Percentiles rank a stretch among this genome's conserved stretches.
Conservation (phyloP, 2,329 filamentous ascomycete genomes). For the Calonectria crousiana region DNA sequence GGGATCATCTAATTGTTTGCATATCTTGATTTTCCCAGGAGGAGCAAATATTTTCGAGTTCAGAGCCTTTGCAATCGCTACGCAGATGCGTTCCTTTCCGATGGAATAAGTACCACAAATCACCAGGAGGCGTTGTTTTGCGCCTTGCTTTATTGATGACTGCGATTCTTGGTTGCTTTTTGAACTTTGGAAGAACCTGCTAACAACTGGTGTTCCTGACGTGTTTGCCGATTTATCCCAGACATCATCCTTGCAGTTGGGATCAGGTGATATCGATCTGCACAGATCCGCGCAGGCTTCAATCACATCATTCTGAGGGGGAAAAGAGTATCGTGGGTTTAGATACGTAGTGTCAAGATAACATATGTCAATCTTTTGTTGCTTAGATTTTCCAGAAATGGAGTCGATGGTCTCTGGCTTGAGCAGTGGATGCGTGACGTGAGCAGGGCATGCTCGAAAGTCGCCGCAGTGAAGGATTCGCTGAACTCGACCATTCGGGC, state of each 20-base stretch:
- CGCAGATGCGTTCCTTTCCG: constrained; percentile 95
- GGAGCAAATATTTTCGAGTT: constrained; percentile 91
- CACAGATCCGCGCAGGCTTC: constrained; percentile 89
- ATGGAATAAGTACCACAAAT: constrained; percentile 98
- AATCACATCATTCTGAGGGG: constrained; percentile 89
- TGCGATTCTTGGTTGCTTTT: constrained; percentile 47
- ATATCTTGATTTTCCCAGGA: constrained; percentile 85
- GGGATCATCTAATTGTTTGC: constrained; percentile 85
- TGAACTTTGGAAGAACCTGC: constrained; percentile 63
- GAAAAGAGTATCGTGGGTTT: constrained; percentile 95
- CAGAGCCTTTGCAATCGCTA: constrained; percentile 89
- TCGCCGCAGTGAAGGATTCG: constrained; percentile 95
- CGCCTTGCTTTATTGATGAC: constrained; percentile 41
- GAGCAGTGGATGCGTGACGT: constrained; percentile 85
- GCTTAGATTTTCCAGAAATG: constrained; percentile 76
- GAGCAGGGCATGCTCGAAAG: constrained; percentile 89
- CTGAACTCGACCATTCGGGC: constrained; percentile 72
- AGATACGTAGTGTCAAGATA: constrained; percentile 98
- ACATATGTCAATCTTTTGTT: constrained; percentile 94
- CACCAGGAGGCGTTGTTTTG: constrained; percentile 78
- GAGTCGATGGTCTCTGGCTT: constrained; percentile 80
- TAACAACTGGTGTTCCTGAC: constrained; percentile 59
- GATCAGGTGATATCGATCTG: constrained; percentile 78
- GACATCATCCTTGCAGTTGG: constrained; percentile 59
- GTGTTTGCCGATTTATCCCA: constrained; percentile 60